Evolutionary conservation across 2,329 filamentous ascomycete genomes (phyloP).

Genomic region (Fusarium pseudograminearum): DNA sequence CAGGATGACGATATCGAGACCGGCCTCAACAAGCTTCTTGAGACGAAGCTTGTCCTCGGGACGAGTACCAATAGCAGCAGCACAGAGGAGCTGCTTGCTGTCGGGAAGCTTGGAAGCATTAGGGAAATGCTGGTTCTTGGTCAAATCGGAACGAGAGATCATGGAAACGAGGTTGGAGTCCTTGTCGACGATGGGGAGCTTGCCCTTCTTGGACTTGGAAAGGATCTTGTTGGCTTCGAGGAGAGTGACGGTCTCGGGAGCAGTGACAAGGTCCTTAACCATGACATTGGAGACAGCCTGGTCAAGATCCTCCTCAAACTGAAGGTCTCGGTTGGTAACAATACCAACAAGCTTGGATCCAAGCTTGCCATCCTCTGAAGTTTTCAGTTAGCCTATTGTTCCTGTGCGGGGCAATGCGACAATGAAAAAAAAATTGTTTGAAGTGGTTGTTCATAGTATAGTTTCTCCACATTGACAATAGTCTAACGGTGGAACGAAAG

Average conservation of each 20-base stretch:
- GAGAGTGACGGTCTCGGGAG: slow-evolving; percentile 83
- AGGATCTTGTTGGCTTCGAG: slow-evolving; percentile 93
- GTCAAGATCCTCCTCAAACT: slow-evolving; percentile 85
- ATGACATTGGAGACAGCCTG: slow-evolving; percentile 89
- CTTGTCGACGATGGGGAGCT: slow-evolving; percentile 90
- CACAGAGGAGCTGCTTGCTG: slow-evolving; percentile 97
- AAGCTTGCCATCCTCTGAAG: slow-evolving; percentile 86
- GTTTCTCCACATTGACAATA: slow-evolving; percentile 80
- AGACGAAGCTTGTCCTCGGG: slow-evolving; percentile 92
- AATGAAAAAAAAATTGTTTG: slow-evolving; percentile 24
- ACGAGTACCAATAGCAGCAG: slow-evolving; percentile 93
- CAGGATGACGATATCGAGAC: slow-evolving; percentile 93
- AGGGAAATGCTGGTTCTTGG: slow-evolving; percentile 98
- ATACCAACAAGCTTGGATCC: slow-evolving; percentile 97
- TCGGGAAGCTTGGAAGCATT: slow-evolving; percentile 95
- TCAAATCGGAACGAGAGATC: slow-evolving; percentile 93
- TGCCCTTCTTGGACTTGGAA: slow-evolving; percentile 97
- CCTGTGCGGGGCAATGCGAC: slow-evolving; percentile 25
- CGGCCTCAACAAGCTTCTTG: slow-evolving; percentile 89
- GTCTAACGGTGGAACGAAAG: slow-evolving; percentile 99
- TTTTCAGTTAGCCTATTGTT: slow-evolving; percentile 41
- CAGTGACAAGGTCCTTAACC: slow-evolving; percentile 94
- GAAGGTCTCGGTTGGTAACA: slow-evolving; percentile 96
- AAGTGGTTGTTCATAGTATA: slow-evolving; percentile 52
- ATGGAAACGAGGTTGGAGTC: slow-evolving; percentile 89